Evolutionary conservation across 2,329 filamentous ascomycete genomes (phyloP), one percentile per base, ranked within the genome.

Genomic region (Hypomyces perniciosus): DNA sequence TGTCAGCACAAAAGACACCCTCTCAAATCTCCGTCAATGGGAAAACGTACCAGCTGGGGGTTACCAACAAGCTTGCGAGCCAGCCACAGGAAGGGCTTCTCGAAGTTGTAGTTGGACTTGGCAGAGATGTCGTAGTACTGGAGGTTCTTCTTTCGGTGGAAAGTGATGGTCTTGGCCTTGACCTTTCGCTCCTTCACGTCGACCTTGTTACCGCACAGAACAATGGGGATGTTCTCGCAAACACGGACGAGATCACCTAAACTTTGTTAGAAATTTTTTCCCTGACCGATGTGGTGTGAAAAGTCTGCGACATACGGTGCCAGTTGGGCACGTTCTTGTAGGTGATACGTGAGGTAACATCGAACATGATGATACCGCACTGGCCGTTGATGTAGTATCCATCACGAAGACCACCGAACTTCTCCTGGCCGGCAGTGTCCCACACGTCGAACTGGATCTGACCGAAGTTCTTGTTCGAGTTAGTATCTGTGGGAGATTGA

Each of bases 311-410:
- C 90, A 72, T 85, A 96, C 93, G 93, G 78, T 99, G 93, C 93
- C 93, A 99, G 88, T 97, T 97, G 78, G 93, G 93, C 59, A 99
- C 93, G 81, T 99, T 99, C 88, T 99, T 99, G 87, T 99, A 99
- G 73, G 93, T 99, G 74, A 99, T 97, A 71, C 93, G 89, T 63
- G 92, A 96, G 59, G 93, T 97, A 62, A 99, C 92, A 75, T 99
- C 92, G 75, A 99, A 99, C 92, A 99, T 99, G 85, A 99, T 97
- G 81, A 99, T 96, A 79, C 93, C 92, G 76, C 92, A 97, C 79
- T 97, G 92, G 68, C 92, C 92, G 80, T 96, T 96, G 83, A 99
- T 99, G 82, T 99, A 99, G 85, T 99, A 99, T 64, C 92, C 92
- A 76, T 99, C 92, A 79, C 92, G 89, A 68, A 99, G 90, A 82